Base-by-base conservation (phyloP, 768 basidiomycete genomes). In the Russula sp. region DNA sequence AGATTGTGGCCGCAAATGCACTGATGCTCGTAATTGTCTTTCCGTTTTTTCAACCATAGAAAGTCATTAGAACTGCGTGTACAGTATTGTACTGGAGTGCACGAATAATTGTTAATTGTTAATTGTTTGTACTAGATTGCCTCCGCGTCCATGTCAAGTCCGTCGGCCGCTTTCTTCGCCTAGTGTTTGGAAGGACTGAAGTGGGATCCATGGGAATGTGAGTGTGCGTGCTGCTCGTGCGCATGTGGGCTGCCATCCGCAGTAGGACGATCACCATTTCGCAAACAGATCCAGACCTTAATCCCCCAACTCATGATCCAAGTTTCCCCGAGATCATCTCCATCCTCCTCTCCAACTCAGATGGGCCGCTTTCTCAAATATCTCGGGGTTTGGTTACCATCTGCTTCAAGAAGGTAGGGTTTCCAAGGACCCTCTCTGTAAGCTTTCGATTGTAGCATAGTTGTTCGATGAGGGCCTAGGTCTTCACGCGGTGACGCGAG, bases 91-190 rank as follows among this genome's bases (percentile, higher is more conserved):
- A n/a, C n/a, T n/a, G n/a, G n/a, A n/a, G n/a, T n/a, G n/a, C n/a
- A n/a, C n/a, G n/a, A n/a, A n/a, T n/a, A n/a, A n/a, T n/a, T n/a
- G n/a, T n/a, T n/a, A n/a, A n/a, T n/a, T n/a, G n/a, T n/a, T n/a
- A n/a, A n/a, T n/a, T n/a, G n/a, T n/a, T n/a, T n/a, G n/a, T n/a
- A n/a, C n/a, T n/a, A n/a, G n/a, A n/a, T n/a, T n/a, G n/a, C n/a
- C n/a, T n/a, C n/a, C n/a, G n/a, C n/a, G 73, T 97, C 92, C 86
- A 90, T 89, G 69, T 93, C 89, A 64, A 83, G 44, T 92, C 89
- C 0, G 82, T 84, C 0, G 86, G 82, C 62, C 76, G 79, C 68
- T 80, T 81, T 34, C 61, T 64, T 49, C 75, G 70, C 53, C 64
- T 54, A 55, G 72, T 52, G 40, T 68, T 52, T n/a, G 9, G 62